Percentiles rank a stretch among this genome's conserved stretches.
Evolutionary conservation across 495 filamentous ascomycete species (phyloP).

Genomic region (Aspergillus nidulans): DNA sequence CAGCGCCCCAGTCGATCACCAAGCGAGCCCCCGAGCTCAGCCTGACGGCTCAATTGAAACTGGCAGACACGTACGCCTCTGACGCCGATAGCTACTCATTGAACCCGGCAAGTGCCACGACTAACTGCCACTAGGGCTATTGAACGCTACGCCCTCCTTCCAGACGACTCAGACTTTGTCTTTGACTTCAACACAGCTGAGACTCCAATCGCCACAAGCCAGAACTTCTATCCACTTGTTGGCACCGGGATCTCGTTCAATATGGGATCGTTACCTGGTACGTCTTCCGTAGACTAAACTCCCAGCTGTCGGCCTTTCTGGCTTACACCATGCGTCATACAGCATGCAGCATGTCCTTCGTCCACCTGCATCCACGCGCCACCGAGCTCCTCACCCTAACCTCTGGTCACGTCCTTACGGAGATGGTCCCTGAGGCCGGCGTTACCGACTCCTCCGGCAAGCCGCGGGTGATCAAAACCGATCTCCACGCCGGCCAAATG

Average conservation of each 20-base stretch:
- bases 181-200: conserved; percentile 37
- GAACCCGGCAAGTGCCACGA: not conserved
- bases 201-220: conserved; percentile 15
- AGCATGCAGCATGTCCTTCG: conserved; percentile 46
- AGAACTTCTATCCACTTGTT: conserved; percentile 20
- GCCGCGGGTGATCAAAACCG: conserved; percentile 24
- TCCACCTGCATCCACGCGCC: conserved; percentile 31
- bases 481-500: conserved; percentile 37
- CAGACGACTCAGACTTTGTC: conserved; percentile 33
- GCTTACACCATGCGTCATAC: not conserved
- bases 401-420: not conserved
- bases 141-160: conserved; percentile 36
- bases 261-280: conserved; percentile 28
- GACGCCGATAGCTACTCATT: no score
- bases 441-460: conserved; percentile 17
- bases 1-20: conserved; percentile 13
- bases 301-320: no score
- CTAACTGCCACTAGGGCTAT: conserved; percentile 17
- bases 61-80: conserved; percentile 24
- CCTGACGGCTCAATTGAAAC: conserved; percentile 20
- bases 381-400: not conserved
- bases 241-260: conserved; percentile 20
- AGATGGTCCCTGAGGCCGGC: conserved; percentile 40
- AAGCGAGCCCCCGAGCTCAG: conserved; percentile 21
- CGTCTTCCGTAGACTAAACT: no score